Evolutionary conservation across 208 protist genomes (phyloP).

Genomic region (Trypanosoma boissoni): DNA sequence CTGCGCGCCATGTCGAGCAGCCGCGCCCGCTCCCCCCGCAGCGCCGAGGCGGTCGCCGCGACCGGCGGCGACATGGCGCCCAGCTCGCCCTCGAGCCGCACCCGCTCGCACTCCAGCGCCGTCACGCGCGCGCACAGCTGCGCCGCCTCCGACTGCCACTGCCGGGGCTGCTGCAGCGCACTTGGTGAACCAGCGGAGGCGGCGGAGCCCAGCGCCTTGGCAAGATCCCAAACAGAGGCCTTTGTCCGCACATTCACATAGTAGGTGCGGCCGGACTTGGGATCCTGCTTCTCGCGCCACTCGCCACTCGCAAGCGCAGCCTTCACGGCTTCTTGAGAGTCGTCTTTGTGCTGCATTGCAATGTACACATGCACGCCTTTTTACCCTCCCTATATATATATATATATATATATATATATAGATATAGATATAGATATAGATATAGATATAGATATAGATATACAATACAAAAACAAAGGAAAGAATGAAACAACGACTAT

Average conservation of each 20-base stretch:
- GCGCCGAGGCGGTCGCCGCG: conserved; percentile 23
- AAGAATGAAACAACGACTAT: no score
- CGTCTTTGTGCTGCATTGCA: no score
- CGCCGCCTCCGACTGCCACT: conserved; percentile 30
- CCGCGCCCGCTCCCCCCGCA: conserved; percentile 23
- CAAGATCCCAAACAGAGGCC: conserved; percentile 35
- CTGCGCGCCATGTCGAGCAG: conserved; percentile 34
- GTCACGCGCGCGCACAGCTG: conserved; percentile 18
- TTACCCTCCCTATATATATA: conserved; percentile 2
- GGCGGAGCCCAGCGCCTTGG: conserved; percentile 15
- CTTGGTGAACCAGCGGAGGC: background rate
- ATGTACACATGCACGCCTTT: conserved; percentile 1
- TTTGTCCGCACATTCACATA: conserved; percentile 30
- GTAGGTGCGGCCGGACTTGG: conserved; percentile 29
- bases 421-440: background rate
- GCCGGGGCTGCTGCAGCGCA: conserved; percentile 9
- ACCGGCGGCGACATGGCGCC: conserved; percentile 27
- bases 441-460: conserved; percentile 1
- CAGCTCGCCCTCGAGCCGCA: conserved; percentile 37
- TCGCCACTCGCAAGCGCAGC: conserved; percentile 21
- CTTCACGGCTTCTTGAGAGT: conserved; percentile 11
- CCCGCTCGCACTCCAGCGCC: conserved; percentile 33
- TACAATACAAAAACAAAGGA: no score
- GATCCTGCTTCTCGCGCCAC: conserved; percentile 28
- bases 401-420: conserved; percentile 5